Conservation (phyloP, 2,329 filamentous ascomycete genomes). For the Elsinoe fawcettii region DNA sequence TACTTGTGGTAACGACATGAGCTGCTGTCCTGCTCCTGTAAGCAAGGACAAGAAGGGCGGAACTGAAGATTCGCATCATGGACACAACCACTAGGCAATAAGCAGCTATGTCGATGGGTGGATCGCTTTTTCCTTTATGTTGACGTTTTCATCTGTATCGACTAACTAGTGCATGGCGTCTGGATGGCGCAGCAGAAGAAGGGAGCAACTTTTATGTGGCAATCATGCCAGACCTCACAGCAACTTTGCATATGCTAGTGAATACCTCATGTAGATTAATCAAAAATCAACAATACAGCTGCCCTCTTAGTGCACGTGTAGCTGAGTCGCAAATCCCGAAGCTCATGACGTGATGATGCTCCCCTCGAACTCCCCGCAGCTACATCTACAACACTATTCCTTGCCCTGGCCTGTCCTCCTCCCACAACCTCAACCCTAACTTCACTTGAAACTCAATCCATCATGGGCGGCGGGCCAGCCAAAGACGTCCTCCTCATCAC, state of each 20-base stretch:
- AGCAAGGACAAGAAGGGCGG: slow-evolving; percentile 18
- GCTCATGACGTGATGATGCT: slow-evolving; percentile 11
- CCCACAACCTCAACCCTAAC: neutral
- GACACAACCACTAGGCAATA: slow-evolving; percentile 29
- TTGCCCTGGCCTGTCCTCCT: neutral
- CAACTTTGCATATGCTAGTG: neutral
- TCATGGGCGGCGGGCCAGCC: slow-evolving; percentile 32
- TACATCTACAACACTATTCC: neutral
- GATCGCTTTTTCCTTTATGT: neutral
- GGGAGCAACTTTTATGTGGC: neutral
- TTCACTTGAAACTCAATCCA: slow-evolving; percentile 12
- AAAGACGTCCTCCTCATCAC: slow-evolving; percentile 29
- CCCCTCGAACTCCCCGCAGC: neutral
- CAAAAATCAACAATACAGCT: neutral
- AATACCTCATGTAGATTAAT: neutral
- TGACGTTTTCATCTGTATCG: neutral
- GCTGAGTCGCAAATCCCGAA: neutral
- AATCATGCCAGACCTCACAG: neutral
- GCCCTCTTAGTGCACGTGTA: neutral
- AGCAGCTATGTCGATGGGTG: neutral
- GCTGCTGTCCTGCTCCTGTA: slow-evolving; percentile 32
- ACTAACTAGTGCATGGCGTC: neutral
- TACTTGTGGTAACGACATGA: slow-evolving; percentile 35
- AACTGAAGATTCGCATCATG: slow-evolving; percentile 24
- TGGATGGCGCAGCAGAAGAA: neutral